phyloP scores from a whole-genome alignment of 1,139 yeast species.

The Kodamaea sp. region DNA sequence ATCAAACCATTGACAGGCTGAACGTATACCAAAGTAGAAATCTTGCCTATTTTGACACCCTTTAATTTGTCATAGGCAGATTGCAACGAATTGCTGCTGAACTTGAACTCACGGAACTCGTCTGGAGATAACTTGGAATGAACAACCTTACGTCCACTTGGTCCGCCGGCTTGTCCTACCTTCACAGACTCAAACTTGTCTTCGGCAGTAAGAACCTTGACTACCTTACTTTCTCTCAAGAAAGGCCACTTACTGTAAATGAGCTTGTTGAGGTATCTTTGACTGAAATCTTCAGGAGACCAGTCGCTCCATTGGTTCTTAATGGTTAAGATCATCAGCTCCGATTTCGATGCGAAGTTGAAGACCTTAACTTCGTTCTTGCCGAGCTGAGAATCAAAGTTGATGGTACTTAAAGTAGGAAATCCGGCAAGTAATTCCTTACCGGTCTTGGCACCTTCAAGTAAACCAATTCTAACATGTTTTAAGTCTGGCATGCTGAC shows the following conservation, averaged over 20 bases:
- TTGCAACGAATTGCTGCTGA: slow-evolving; percentile 30
- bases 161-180: slow-evolving; percentile 21
- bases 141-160: slow-evolving; percentile 34
- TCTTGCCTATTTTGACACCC: slow-evolving; percentile 59
- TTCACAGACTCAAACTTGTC: slow-evolving; percentile 47
- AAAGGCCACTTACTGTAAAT: slow-evolving; percentile 90
- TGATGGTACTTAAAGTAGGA: slow-evolving; percentile 76
- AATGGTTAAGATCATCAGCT: slow-evolving; percentile 71
- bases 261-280: slow-evolving; percentile 55
- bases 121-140: slow-evolving; percentile 41
- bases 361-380: slow-evolving; percentile 75
- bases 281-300: slow-evolving; percentile 59
- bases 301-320: slow-evolving; percentile 51
- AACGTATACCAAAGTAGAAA: slow-evolving; percentile 65
- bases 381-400: slow-evolving; percentile 49
- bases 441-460: slow-evolving; percentile 71
- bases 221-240: slow-evolving; percentile 75
- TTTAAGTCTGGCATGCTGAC: slow-evolving; percentile 54
- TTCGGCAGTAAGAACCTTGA: slow-evolving; percentile 59
- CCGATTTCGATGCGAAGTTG: slow-evolving; percentile 82
- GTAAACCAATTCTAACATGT: slow-evolving; percentile 58
- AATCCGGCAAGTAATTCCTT: slow-evolving; percentile 79
- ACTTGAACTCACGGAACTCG: slow-evolving; percentile 44
- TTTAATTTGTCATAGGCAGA: slow-evolving; percentile 46
- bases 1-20: slow-evolving; percentile 77